Base-by-base conservation (phyloP, 306 rosid genomes). In the Cercis canadensis region DNA sequence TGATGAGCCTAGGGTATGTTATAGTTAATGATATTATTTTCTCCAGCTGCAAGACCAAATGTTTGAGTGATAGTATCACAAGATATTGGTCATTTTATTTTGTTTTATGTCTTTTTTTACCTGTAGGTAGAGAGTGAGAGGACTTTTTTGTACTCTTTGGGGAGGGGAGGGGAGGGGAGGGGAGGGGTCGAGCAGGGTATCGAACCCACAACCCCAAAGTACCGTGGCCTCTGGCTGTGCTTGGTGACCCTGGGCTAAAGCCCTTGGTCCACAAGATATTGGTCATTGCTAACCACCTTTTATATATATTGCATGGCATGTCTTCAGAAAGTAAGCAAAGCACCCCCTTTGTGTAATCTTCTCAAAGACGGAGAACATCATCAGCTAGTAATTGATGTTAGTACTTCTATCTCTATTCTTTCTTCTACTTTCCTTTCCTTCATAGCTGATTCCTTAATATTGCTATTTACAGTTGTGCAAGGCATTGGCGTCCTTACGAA, bases 401-500 rank as follows among this genome's bases (percentile, higher is more conserved):
- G 97, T 78, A 64, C 80, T 74, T 69, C 78, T 45, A 64, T 72
- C 60, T 59, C 33, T 37, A 2, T 37, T 37, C 10, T 39, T 57
- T 49, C 47, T 54, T 60, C 34, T 46, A 17, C 43, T 65, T 8
- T 17, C 13, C 17, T 73, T 24, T 54, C 13, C 54, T 70, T 57
- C 62, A 47, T 54, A 13, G 21, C 57, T 81, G 72, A 76, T 64
- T 13, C 49, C 15, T 60, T 75, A 34, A 61, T 66, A 63, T 57
- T 57, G 16, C 72, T 75, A 29, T 76, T 31, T 57, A 54, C 88
- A 91, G 97, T 75, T 94, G 87, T 90, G 98, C 72, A 90, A 86
- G 74, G 87, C 97, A 36, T 75, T 94, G 73, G 95, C 96, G 44
- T 81, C 86, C 73, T 78, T 90, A 81, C 82, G 53, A 79, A 90